Base-by-base conservation (phyloP, 176 grass and related monocot species). In the Phoenix roebelenii region DNA sequence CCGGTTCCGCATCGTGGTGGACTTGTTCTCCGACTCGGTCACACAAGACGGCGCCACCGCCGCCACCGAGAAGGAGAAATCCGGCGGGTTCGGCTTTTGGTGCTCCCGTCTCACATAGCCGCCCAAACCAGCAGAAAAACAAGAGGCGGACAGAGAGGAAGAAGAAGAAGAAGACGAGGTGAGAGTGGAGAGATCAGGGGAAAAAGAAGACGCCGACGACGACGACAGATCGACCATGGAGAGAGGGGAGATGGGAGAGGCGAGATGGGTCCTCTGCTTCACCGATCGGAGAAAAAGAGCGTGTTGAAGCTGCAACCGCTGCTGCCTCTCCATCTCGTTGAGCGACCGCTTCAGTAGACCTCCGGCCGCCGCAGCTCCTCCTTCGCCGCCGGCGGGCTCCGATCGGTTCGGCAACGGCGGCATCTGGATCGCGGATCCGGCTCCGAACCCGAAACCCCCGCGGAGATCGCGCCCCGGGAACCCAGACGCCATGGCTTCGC, bases 401-500 rank as follows among this genome's bases (percentile, higher is more conserved):
- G 68, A 58, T 19, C 75, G 64, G 60, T 61, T 64, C 84, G 83
- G 79, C 16, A 62, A 7, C 67, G 82, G 79, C 17, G 35, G 35
- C 35, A 83, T 24, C 64, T 76, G 79, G 24, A 76, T 24, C 49
- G 73, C 58, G 66, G 80, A 87, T 81, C 80, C 84, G 57, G 59
- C 23, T 29, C 60, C 77, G 70, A 82, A 92, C 5, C 54, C 48
- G 62, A 87, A 71, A 15, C 61, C 73, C 75, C 74, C 79, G 39
- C 78, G 70, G 48, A 77, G 87, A 83, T 95, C 89, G 67, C 77
- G 70, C 77, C 89, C 83, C 70, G 85, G 86, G 54, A 70, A 70
- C 18, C 83, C 80, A 17, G 80, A 72, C 30, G 85, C 83, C 91
- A 90, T 90, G 54, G 52, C 60, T 44, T 44, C 10, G 35, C 35